Evolutionary conservation across 805 yeast genomes (phyloP).

Genomic region (Lachancea meyersii): DNA sequence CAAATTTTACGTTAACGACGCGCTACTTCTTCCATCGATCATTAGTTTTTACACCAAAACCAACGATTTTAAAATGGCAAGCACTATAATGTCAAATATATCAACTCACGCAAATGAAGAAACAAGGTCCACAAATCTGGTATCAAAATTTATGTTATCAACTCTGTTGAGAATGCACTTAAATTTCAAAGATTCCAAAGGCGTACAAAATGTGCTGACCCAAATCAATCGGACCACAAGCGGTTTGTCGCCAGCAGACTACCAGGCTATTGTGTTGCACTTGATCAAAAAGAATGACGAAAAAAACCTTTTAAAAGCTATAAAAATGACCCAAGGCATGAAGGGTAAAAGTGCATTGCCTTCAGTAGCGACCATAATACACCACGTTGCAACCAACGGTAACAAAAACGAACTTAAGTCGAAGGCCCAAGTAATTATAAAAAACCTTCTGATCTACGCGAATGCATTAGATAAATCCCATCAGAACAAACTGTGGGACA

Average conservation of each 20-base stretch:
- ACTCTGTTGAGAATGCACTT: constrained; percentile 25
- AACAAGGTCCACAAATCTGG: constrained; percentile 12
- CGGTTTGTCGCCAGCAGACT: constrained; percentile 18
- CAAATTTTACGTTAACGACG: constrained; percentile 21
- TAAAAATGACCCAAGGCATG: constrained; percentile 16
- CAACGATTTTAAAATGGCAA: constrained; percentile 14
- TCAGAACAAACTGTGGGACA: constrained; percentile 20
- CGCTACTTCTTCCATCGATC: constrained; percentile 22
- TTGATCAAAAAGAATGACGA: constrained; percentile 13
- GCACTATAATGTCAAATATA: constrained; percentile 19
- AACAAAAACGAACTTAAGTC: background rate
- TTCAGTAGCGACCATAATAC: constrained; percentile 19
- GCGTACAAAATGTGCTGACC: constrained; percentile 24
- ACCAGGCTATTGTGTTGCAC: constrained; percentile 20
- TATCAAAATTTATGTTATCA: constrained; percentile 21
- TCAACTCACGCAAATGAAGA: constrained; percentile 15
- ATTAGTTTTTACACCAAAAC: constrained; percentile 19
- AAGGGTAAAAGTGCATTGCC: constrained; percentile 14
- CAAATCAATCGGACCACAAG: constrained; percentile 20
- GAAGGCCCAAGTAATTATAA: background rate
- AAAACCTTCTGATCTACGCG: constrained; percentile 19
- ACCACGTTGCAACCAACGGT: background rate
- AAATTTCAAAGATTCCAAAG: constrained; percentile 24
- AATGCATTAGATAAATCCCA: constrained; percentile 21
- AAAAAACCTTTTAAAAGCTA: constrained; percentile 20